phyloP scores from a whole-genome alignment of 106 monocot genomes.

The Dactylorhiza incarnata region DNA sequence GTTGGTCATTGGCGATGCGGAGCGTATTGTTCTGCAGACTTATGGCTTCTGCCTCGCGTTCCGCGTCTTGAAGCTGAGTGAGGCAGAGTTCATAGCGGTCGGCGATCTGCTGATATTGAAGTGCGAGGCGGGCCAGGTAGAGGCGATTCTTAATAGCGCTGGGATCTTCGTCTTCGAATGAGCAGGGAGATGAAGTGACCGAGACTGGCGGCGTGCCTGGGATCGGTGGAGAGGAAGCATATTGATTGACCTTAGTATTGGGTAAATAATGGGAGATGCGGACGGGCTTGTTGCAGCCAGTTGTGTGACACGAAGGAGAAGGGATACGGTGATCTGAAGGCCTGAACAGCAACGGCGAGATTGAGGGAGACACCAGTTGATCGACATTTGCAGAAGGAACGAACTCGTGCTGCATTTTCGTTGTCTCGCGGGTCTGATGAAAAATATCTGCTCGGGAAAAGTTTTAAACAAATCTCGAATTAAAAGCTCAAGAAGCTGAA shows the following conservation, averaged over 20 bases:
- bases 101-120: conserved; percentile 55
- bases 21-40: conserved; percentile 67
- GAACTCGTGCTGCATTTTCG: conserved; percentile 32
- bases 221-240: not conserved
- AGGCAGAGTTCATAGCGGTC: conserved; percentile 64
- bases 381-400: conserved; percentile 9
- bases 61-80: conserved; percentile 59
- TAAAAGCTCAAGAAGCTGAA: not conserved
- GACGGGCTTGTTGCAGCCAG: conserved; percentile 16
- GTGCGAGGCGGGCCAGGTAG: conserved; percentile 52
- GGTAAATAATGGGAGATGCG: conserved; percentile 27
- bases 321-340: conserved; percentile 11
- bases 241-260: not conserved
- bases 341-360: conserved; percentile 1
- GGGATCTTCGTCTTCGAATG: conserved; percentile 23
- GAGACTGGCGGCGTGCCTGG: conserved; percentile 16
- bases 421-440: not conserved
- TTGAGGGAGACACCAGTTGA: not conserved
- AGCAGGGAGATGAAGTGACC: conserved; percentile 29
- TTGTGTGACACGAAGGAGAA: conserved; percentile 11
- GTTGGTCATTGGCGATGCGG: conserved; percentile 59
- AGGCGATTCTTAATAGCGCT: conserved; percentile 26
- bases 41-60: conserved; percentile 47
- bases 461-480: not conserved
- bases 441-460: not conserved